A percentile compares a stretch with the other conserved stretches of the same genome.
phyloP scores from a whole-genome alignment of 768 basidiomycete species.

The Cyclocybe cylindracea region DNA sequence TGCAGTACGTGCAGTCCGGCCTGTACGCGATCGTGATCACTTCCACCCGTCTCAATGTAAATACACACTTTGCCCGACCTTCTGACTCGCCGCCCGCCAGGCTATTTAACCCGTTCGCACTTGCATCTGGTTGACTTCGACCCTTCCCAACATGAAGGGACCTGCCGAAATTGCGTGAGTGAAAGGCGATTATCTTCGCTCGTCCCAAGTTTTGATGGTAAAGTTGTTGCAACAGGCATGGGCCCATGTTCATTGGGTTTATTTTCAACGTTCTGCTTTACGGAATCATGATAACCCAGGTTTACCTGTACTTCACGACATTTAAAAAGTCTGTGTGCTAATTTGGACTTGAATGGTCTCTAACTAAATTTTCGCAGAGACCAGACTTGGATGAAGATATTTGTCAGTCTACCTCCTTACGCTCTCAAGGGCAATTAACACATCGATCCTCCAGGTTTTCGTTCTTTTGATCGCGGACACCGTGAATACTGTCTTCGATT shows the following conservation, averaged over 20 bases:
- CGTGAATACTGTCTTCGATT: constrained; percentile 42
- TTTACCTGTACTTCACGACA: constrained; percentile 46
- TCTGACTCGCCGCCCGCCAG: too few species aligned
- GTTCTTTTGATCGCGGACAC: constrained; percentile 47
- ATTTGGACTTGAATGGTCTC: not conserved
- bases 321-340: constrained; percentile 19
- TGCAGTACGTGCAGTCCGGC: too few species aligned
- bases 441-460: constrained; percentile 29
- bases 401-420: constrained; percentile 29
- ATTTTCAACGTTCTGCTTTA: constrained; percentile 44
- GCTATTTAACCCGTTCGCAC: too few species aligned
- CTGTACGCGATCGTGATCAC: too few species aligned
- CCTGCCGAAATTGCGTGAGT: too few species aligned
- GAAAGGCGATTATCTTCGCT: too few species aligned
- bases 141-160: too few species aligned
- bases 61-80: too few species aligned
- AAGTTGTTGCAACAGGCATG: constrained; percentile 31
- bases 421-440: not conserved
- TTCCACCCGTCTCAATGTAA: too few species aligned
- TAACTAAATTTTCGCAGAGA: constrained; percentile 30
- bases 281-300: constrained; percentile 49
- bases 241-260: constrained; percentile 46
- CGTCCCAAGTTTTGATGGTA: too few species aligned
- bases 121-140: too few species aligned
- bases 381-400: constrained; percentile 40